Conservation (phyloP, 306 rosid species). For the Pyrus bretschneideri region DNA sequence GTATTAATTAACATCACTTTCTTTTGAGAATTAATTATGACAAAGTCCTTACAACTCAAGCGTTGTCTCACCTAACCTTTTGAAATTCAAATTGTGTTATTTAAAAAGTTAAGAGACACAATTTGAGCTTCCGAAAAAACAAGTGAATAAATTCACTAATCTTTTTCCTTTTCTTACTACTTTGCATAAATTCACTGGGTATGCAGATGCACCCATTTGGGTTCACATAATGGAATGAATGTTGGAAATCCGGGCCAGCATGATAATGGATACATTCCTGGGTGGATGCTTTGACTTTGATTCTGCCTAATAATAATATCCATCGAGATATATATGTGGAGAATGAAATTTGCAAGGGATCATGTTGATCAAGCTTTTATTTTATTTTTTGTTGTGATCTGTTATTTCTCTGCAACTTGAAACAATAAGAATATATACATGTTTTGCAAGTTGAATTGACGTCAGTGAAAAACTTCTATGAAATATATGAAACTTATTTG, state of each 20-base stretch:
- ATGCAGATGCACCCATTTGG: conserved; percentile 42
- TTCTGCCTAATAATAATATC: background rate
- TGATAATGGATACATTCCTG: conserved; percentile 47
- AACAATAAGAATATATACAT: background rate
- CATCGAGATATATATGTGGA: background rate
- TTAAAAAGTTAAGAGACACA: background rate
- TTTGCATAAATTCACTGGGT: background rate
- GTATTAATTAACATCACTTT: background rate
- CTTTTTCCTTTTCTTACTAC: background rate
- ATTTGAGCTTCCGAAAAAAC: too few relatives aligned
- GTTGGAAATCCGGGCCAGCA: conserved; percentile 38
- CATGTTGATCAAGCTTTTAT: background rate
- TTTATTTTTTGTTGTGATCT: background rate
- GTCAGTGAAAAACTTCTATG: background rate
- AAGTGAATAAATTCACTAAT: background rate
- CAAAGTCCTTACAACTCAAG: background rate
- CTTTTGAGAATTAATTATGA: background rate
- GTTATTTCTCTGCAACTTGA: background rate
- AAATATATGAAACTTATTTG: background rate
- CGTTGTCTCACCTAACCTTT: background rate
- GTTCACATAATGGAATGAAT: conserved; percentile 17
- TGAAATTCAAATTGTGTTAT: background rate
- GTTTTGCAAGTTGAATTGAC: background rate
- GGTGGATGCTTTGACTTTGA: conserved; percentile 55
- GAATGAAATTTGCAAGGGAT: background rate